Evolutionary conservation across 2,329 filamentous ascomycete genomes (phyloP).

Genomic region (Fusarium drepaniforme): DNA sequence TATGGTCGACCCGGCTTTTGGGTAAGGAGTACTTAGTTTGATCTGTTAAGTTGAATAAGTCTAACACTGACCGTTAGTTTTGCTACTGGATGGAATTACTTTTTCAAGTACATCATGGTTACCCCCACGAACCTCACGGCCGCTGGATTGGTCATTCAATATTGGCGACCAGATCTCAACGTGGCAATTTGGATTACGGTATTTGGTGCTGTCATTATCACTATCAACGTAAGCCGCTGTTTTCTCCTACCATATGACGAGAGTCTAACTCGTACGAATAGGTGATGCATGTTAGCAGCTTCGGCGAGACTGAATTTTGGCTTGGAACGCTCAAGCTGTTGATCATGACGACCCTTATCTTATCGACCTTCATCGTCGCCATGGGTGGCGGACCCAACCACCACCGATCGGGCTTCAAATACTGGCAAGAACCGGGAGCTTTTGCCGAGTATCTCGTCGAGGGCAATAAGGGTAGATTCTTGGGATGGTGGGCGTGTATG

Average conservation of each 20-base stretch:
- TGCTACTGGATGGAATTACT: conserved; percentile 62
- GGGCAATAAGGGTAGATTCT: conserved; percentile 52
- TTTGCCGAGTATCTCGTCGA: conserved; percentile 53
- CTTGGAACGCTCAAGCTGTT: conserved; percentile 60
- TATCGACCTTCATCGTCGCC: conserved; percentile 45
- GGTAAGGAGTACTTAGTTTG: conserved; percentile 13
- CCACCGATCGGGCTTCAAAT: conserved; percentile 56
- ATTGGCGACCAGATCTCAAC: conserved; percentile 53
- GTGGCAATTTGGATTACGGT: conserved; percentile 54
- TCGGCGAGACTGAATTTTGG: conserved; percentile 63
- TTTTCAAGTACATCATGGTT: conserved; percentile 57
- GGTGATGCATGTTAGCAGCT: conserved; percentile 54
- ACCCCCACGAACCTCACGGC: conserved; percentile 55
- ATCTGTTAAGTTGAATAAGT: background rate
- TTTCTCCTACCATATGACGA: no score
- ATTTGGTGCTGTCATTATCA: conserved; percentile 49
- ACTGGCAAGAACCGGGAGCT: conserved; percentile 58
- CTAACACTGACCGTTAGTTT: conserved; percentile 41
- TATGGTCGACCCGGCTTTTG: conserved; percentile 48
- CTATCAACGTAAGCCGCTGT: conserved; percentile 42
- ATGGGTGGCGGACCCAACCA: conserved; percentile 54
- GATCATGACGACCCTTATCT: conserved; percentile 55
- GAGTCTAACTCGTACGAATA: background rate
- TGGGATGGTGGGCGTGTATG: conserved; percentile 55
- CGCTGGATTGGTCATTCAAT: conserved; percentile 52